Conservation (phyloP, 305 asterid genomes). For the Nicotiana rustica region DNA sequence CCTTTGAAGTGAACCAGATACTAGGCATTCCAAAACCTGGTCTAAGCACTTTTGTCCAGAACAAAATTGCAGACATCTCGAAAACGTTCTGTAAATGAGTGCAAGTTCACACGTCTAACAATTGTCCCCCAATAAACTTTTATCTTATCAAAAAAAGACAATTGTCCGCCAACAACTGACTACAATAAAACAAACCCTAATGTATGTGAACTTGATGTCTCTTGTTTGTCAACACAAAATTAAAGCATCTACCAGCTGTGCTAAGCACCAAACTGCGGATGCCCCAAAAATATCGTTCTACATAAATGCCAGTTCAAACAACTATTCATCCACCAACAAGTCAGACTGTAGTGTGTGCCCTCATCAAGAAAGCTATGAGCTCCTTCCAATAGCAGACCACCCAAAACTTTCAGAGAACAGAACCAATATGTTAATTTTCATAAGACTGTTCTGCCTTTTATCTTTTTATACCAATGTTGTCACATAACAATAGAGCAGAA, state of each 20-base stretch:
- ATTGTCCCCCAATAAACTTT: neutral
- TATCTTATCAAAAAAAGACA: neutral
- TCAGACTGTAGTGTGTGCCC: neutral
- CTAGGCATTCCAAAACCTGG: neutral
- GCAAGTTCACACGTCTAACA: neutral
- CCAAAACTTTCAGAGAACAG: conserved; percentile 1
- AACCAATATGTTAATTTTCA: neutral
- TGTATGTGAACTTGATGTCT: neutral
- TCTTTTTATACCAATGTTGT: neutral
- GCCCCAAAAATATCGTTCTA: neutral
- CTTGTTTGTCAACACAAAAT: neutral
- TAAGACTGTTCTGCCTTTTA: neutral
- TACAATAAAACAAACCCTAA: neutral
- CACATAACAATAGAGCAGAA: neutral
- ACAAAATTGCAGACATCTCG: neutral
- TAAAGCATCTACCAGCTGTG: neutral
- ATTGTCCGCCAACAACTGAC: neutral
- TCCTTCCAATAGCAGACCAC: neutral
- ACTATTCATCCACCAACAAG: neutral
- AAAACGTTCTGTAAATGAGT: neutral
- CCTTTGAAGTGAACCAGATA: neutral
- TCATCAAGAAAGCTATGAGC: neutral
- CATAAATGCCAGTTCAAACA: neutral
- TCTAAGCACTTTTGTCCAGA: neutral
- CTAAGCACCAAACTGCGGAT: neutral